Evolutionary conservation across 768 basidiomycete genomes (phyloP).

Genomic region (Russula compacta): DNA sequence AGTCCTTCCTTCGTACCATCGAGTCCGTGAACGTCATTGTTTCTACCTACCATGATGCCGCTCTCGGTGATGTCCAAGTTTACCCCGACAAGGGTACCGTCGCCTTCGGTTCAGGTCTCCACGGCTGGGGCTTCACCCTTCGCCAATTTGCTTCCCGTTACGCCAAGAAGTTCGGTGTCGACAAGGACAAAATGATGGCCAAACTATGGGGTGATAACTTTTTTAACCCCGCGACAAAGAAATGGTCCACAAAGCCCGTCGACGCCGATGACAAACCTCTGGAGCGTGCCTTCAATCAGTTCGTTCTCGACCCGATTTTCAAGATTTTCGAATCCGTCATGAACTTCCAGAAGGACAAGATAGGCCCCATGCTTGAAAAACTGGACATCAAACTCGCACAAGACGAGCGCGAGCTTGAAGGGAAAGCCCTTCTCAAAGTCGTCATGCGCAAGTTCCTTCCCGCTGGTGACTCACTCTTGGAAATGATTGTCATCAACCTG

Average conservation of each 20-base stretch:
- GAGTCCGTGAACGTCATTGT: conserved; percentile 98
- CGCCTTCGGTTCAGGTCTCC: conserved; percentile 98
- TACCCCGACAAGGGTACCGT: conserved; percentile 98
- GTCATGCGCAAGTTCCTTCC: conserved; percentile 99
- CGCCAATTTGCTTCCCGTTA: conserved; percentile 94
- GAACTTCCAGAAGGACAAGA: conserved; percentile 97
- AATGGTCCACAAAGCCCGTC: conserved; percentile 79
- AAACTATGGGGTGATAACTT: conserved; percentile 99
- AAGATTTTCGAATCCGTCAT: conserved; percentile 96
- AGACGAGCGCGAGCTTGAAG: conserved; percentile 90
- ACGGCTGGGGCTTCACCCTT: conserved; percentile 99
- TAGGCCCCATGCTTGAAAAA: conserved; percentile 83
- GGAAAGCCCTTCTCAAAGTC: conserved; percentile 92
- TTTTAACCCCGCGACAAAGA: conserved; percentile 95
- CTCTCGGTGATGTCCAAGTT: conserved; percentile 96
- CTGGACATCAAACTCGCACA: conserved; percentile 83
- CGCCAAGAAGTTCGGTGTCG: conserved; percentile 97
- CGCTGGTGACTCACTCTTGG: conserved; percentile 95
- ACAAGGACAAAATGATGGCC: conserved; percentile 96
- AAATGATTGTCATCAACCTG: conserved; percentile 99
- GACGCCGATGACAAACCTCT: conserved; percentile 82
- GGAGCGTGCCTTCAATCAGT: conserved; percentile 97
- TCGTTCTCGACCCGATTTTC: conserved; percentile 99
- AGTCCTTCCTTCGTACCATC: conserved; percentile 95
- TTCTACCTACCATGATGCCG: conserved; percentile 90